Evolutionary conservation across 192 early-diverging fungal genomes (phyloP).

Genomic region (Coemansia sp.): DNA sequence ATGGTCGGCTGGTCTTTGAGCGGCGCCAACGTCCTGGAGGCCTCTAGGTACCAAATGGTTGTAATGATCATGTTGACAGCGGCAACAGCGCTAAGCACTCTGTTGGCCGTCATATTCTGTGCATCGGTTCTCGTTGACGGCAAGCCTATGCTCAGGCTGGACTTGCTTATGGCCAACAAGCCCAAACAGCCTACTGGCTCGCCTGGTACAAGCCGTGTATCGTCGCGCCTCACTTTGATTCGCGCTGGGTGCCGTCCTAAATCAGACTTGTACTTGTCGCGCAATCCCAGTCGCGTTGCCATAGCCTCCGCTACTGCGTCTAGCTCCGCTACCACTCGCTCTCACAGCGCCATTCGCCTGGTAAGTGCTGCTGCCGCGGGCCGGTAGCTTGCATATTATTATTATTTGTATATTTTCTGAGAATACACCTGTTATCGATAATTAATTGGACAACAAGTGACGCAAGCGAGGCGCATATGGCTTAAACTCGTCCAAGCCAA

Average conservation of each 20-base stretch:
- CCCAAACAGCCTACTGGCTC: background rate
- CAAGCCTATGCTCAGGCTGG: conserved; percentile 28
- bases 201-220: background rate
- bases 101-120: conserved; percentile 51
- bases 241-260: conserved; percentile 21
- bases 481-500: background rate
- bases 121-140: conserved; percentile 43
- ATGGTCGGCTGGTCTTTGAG: conserved; percentile 90
- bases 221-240: conserved; percentile 14
- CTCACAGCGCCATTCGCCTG: background rate
- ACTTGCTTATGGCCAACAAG: conserved; percentile 13
- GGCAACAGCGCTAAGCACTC: conserved; percentile 64
- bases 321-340: background rate
- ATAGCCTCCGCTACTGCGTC: background rate
- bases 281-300: conserved; percentile 6
- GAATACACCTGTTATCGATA: background rate
- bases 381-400: background rate
- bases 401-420: background rate
- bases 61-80: conserved; percentile 89
- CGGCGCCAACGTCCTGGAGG: conserved; percentile 78
- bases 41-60: conserved; percentile 80
- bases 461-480: background rate
- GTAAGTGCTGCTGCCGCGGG: background rate
- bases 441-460: background rate
- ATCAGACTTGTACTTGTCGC: conserved; percentile 24